These are phyloP conservation scores for Cyberlindnera xylosilytica DNA, from an alignment of 805 yeast genomes.

Conservation along the genomic window DNA sequence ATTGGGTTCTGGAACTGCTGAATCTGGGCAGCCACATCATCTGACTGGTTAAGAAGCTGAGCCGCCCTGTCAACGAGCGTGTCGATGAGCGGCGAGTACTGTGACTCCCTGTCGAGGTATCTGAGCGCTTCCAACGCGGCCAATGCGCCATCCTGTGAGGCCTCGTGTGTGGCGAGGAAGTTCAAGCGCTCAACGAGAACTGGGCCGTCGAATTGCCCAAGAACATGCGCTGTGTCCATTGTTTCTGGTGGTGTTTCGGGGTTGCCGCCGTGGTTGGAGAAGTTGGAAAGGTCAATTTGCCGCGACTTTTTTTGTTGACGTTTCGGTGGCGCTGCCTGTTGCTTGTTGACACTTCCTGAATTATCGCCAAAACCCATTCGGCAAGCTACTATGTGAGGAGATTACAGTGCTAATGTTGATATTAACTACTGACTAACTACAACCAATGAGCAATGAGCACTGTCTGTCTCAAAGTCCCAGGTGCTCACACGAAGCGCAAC, in stretches of 20 bases:
- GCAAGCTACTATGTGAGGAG: too few relatives aligned
- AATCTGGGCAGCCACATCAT: background rate
- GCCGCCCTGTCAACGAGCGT: conserved; percentile 9
- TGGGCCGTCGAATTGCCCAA: conserved; percentile 18
- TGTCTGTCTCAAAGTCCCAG: too few relatives aligned
- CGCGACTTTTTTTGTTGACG: too few relatives aligned
- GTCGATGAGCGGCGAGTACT: conserved; percentile 20
- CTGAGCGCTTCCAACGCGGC: conserved; percentile 22
- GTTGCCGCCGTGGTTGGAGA: too few relatives aligned
- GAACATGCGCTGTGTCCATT: background rate
- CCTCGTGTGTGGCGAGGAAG: conserved; percentile 9
- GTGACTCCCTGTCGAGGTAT: conserved; percentile 14
- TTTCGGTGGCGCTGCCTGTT: too few relatives aligned
- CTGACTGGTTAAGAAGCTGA: conserved; percentile 1
- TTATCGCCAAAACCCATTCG: too few relatives aligned
- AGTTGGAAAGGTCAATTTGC: too few relatives aligned
- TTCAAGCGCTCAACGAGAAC: conserved; percentile 21
- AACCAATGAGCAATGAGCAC: too few relatives aligned
- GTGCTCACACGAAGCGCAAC: too few relatives aligned
- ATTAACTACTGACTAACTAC: too few relatives aligned
- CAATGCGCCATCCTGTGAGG: conserved; percentile 3
- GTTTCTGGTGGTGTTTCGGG: background rate
- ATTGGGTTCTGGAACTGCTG: conserved; percentile 2
- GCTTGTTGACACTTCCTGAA: too few relatives aligned
- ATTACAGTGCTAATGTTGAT: too few relatives aligned